Evolutionary conservation across 306 rosid species (phyloP), one percentile per base, ranked within the genome.

Genomic region (Inga laurina): DNA sequence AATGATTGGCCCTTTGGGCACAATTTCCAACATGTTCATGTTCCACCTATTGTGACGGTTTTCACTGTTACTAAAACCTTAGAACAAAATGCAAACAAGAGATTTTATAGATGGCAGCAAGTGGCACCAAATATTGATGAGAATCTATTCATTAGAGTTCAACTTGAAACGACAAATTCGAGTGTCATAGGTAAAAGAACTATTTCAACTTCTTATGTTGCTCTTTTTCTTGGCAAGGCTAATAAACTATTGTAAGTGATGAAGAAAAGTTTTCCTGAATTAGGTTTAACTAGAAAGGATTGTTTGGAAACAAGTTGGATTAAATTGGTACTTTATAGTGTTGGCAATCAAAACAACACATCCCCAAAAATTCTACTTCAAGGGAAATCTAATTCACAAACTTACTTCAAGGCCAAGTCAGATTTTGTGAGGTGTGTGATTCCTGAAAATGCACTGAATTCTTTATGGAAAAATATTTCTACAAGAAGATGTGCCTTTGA

Each of bases 271-370:
- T 94, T 92, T 52, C 97, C 97, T 5, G 98, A 91, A 34, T 74
- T 94, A 71, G 93, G 91, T 22, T 83, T 92, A 74, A 73, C 82
- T 22, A 74, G 41, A n/a, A 80, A 83, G 8, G 87, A 92, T 3
- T 90, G 92, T 41, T 16, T 39, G 1, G 95, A 90, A 83, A 90
- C 89, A 43, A 90, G 89, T 7, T 94, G 97, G 98, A 84, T 94
- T 66, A 83, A 88, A 74, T 91, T 95, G 21, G 90, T 89, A 41
- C 83, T 92, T 14, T 86, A 88, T 52, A 71, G 87, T 39, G 90
- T 88, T 30, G 82, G 85, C 44, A 86, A 65, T 65, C 86, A 89
- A 3, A 79, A 10, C 16, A 88, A 57, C 34, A 83, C 88, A 35
- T 10, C 88, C 0, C 80, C 88, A 11, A 88, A 85, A 77, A 75